These are phyloP conservation scores for Cryptococcus sp. DNA, from an alignment of 1,284 basidiomycete species.

Conservation along the genomic window DNA sequence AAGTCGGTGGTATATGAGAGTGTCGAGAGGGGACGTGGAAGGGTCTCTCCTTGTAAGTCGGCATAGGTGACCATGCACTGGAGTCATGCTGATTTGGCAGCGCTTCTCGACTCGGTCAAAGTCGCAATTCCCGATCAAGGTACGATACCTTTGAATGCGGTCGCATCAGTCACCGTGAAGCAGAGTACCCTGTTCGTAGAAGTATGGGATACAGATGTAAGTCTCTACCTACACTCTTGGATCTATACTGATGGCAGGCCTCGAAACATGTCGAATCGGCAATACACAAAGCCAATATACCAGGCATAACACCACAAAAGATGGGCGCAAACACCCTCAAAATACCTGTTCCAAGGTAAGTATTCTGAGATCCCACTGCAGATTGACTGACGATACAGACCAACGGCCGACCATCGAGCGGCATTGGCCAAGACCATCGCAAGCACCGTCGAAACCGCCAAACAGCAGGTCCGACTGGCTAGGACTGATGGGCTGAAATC, in stretches of 20 bases:
- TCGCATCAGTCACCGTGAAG: constrained; percentile 43
- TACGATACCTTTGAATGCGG: constrained; percentile 30
- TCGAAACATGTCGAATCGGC: constrained; percentile 44
- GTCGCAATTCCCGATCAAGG: constrained; percentile 32
- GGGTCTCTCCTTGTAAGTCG: constrained; percentile 41
- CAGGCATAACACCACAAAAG: constrained; percentile 41
- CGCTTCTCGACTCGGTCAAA: constrained; percentile 42
- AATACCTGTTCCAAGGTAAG: constrained; percentile 40
- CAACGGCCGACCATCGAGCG: constrained; percentile 37
- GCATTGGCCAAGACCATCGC: constrained; percentile 33
- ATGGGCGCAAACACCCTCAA: constrained; percentile 31
- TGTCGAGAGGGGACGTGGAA: constrained; percentile 42
- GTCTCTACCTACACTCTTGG: not conserved
- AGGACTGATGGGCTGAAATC: constrained; percentile 42
- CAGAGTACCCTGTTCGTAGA: constrained; percentile 38
- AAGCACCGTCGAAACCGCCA: constrained; percentile 40
- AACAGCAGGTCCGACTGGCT: constrained; percentile 39
- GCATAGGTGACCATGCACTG: not conserved
- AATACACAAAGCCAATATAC: constrained; percentile 44
- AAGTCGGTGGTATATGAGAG: constrained; percentile 40
- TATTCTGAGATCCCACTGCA: not conserved
- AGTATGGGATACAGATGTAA: constrained; percentile 41
- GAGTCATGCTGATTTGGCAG: constrained; percentile 13
- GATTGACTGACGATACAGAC: constrained; percentile 13
- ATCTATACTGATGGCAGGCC: constrained; percentile 11